These are phyloP conservation scores for Wickerhamomyces sp. DNA, from an alignment of 1,139 yeast genomes.

Conservation along the genomic window DNA sequence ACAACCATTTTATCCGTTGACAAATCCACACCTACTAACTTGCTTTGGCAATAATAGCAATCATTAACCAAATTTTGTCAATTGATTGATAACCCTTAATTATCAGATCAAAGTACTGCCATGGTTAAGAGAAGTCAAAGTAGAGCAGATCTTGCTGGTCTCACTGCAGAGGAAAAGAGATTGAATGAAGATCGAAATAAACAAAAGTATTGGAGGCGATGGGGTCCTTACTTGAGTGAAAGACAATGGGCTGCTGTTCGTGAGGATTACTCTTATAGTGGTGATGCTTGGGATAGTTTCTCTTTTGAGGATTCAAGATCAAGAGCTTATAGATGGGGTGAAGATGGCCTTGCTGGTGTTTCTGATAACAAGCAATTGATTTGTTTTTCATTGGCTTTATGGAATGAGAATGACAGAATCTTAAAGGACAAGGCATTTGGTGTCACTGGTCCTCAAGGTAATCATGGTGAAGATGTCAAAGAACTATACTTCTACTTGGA, in stretches of 20 bases:
- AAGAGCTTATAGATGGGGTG: constrained; percentile 92
- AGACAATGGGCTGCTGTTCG: constrained; percentile 81
- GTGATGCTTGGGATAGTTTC: constrained; percentile 92
- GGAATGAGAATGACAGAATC: constrained; percentile 89
- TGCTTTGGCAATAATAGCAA: background rate
- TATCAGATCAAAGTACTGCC: background rate
- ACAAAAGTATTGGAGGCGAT: constrained; percentile 69
- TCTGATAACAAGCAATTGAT: constrained; percentile 79
- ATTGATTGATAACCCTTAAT: background rate
- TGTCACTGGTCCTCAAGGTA: constrained; percentile 87
- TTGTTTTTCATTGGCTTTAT: constrained; percentile 73
- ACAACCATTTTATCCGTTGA: background rate
- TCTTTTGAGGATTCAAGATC: constrained; percentile 85
- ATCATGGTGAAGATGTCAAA: constrained; percentile 89
- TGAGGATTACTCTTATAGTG: constrained; percentile 83
- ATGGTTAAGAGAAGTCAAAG: constrained; percentile 21
- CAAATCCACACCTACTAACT: background rate
- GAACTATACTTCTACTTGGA: constrained; percentile 83
- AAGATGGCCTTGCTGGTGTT: constrained; percentile 92
- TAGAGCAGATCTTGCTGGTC: constrained; percentile 27
- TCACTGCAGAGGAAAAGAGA: constrained; percentile 65
- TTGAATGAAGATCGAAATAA: constrained; percentile 54
- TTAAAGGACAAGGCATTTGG: constrained; percentile 88
- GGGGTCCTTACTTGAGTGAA: constrained; percentile 93
- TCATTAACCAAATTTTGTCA: no score